Percentiles rank a stretch among this genome's conserved stretches.
Evolutionary conservation across 2,329 filamentous ascomycete species (phyloP).

Genomic region (Fusarium chlamydosporum): DNA sequence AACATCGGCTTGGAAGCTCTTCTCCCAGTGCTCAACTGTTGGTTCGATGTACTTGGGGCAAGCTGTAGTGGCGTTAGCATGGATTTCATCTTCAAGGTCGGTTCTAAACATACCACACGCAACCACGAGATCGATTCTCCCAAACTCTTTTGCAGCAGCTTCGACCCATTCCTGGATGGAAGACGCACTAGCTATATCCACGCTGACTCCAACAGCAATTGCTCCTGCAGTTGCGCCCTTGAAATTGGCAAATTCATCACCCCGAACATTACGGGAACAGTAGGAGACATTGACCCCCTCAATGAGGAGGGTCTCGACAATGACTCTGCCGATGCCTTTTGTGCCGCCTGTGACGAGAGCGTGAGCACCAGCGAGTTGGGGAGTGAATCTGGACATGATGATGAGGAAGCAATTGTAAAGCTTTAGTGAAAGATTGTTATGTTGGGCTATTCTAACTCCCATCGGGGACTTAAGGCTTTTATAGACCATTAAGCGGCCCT

Average conservation of each 20-base stretch:
- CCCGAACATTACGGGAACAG: conserved; percentile 39
- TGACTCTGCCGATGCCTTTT: conserved; percentile 48
- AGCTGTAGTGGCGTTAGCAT: conserved; percentile 1
- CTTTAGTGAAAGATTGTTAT: too few relatives aligned
- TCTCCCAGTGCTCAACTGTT: conserved; percentile 40
- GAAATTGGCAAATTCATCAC: conserved; percentile 44
- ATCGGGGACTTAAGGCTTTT: too few relatives aligned
- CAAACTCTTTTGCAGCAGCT: conserved; percentile 10
- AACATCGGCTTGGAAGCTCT: conserved; percentile 48
- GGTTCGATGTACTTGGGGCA: conserved; percentile 27
- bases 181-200: conserved; percentile 42
- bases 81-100: too few relatives aligned
- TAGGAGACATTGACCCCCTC: conserved; percentile 51
- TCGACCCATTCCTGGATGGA: conserved; percentile 20
- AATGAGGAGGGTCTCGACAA: conserved; percentile 41
- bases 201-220: conserved; percentile 38
- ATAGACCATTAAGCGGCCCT: too few relatives aligned
- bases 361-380: conserved; percentile 19
- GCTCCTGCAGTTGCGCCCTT: conserved; percentile 19
- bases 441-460: neutral
- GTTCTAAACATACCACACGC: conserved; percentile 8
- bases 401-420: neutral
- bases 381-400: conserved; percentile 22
- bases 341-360: conserved; percentile 25
- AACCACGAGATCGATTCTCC: conserved; percentile 21